A percentile compares a stretch with the other conserved stretches of the same genome.
phyloP scores from a whole-genome alignment of 2,329 filamentous ascomycete species.

The Zasmidium citrigriseum region DNA sequence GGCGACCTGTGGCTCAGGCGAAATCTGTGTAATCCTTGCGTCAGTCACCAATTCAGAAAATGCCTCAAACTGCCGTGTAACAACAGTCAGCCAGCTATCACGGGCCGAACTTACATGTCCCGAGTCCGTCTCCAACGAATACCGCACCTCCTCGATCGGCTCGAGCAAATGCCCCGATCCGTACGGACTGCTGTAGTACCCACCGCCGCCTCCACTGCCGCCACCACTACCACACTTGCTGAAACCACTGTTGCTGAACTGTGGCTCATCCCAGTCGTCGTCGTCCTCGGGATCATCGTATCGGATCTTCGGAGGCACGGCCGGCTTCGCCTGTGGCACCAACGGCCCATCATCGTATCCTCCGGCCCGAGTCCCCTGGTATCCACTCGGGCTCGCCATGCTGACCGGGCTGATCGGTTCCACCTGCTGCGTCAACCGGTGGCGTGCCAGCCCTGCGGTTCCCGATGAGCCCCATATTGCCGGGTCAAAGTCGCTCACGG shows the following conservation, averaged over 20 bases:
- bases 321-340: constrained; percentile 45
- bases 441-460: constrained; percentile 34
- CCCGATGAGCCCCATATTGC: constrained; percentile 50
- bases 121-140: constrained; percentile 51
- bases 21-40: constrained; percentile 17
- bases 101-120: constrained; percentile 27
- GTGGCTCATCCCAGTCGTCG: constrained; percentile 29
- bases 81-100: not conserved
- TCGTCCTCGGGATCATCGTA: constrained; percentile 30
- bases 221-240: constrained; percentile 23
- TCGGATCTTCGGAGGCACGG: constrained; percentile 23
- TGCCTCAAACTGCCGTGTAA: not conserved
- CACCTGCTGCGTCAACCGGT: constrained; percentile 27
- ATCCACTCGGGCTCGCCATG: constrained; percentile 37
- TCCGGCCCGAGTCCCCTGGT: constrained; percentile 47
- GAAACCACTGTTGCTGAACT: constrained; percentile 38
- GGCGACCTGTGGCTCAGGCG: constrained; percentile 31
- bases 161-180: constrained; percentile 44
- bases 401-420: constrained; percentile 31
- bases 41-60: no score
- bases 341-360: constrained; percentile 60
- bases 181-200: constrained; percentile 38
- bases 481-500: constrained; percentile 42
- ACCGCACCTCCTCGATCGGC: constrained; percentile 54
- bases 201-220: not conserved